Percentiles rank a stretch among this genome's conserved stretches.
phyloP scores from a whole-genome alignment of 2,329 filamentous ascomycete species.

The Chaetomium globosum region DNA sequence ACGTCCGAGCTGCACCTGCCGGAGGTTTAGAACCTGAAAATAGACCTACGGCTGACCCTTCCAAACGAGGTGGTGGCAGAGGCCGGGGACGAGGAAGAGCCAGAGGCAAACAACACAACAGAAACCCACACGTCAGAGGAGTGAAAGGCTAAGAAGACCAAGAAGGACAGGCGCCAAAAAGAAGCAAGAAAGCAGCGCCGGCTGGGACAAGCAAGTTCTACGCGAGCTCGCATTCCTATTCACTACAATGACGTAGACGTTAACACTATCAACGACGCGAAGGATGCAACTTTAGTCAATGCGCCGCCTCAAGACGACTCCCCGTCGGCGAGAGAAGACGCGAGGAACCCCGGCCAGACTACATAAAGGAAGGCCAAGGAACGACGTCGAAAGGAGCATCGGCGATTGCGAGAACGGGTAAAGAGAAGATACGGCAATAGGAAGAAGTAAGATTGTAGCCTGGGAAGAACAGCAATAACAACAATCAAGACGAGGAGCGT shows the following conservation, averaged over 20 bases:
- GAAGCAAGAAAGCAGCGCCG: not conserved
- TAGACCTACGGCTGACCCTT: not conserved
- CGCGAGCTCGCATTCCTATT: too few species aligned
- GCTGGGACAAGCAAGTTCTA: not conserved
- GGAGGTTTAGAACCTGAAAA: not conserved
- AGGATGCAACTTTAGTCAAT: not conserved
- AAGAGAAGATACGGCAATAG: not conserved
- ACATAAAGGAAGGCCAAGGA: constrained; percentile 9
- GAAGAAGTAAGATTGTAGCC: not conserved
- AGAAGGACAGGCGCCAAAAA: constrained; percentile 8
- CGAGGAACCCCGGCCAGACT: not conserved
- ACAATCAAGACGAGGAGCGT: not conserved
- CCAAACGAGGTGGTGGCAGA: not conserved
- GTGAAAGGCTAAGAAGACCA: not conserved
- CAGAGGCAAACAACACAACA: not conserved
- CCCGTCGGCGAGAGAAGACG: not conserved
- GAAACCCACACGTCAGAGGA: not conserved
- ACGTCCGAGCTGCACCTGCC: not conserved
- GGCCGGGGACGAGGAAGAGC: not conserved
- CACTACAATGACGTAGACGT: not conserved
- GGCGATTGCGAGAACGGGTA: not conserved
- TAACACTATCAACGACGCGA: not conserved
- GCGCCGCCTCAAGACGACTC: not conserved
- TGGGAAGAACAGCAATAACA: constrained; percentile 2
- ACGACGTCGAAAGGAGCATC: constrained; percentile 12